Evolutionary conservation across 495 filamentous ascomycete species (phyloP).

Genomic region (Trichoderma erinaceum): DNA sequence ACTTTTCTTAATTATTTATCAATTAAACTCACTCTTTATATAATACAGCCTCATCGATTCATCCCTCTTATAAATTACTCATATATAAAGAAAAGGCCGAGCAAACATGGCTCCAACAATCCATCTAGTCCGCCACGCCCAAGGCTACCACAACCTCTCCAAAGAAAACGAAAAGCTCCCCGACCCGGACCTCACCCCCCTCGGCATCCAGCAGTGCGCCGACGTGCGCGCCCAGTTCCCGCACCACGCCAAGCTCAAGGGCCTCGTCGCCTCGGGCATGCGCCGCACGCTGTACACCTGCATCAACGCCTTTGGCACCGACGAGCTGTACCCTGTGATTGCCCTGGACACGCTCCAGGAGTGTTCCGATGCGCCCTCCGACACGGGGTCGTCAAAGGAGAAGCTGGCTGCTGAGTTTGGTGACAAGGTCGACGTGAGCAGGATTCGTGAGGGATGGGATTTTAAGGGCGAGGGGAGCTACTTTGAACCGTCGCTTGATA

Average conservation of each 20-base stretch:
- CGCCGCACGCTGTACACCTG: constrained; percentile 80
- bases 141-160: constrained; percentile 77
- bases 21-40: neutral
- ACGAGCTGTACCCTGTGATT: constrained; percentile 47
- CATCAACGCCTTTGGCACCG: constrained; percentile 59
- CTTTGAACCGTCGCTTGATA: constrained; percentile 53
- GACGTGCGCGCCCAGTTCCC: constrained; percentile 59
- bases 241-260: constrained; percentile 53
- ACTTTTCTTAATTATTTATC: too few relatives aligned
- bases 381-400: constrained; percentile 58
- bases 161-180: constrained; percentile 62
- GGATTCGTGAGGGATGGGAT: constrained; percentile 63
- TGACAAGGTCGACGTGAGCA: constrained; percentile 54
- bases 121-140: constrained; percentile 51
- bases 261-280: constrained; percentile 77
- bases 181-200: constrained; percentile 72
- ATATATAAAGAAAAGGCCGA: constrained; percentile 30
- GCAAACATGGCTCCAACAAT: constrained; percentile 38
- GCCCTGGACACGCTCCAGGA: constrained; percentile 80
- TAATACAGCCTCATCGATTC: too few relatives aligned
- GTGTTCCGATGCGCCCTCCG: constrained; percentile 67
- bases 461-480: constrained; percentile 49
- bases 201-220: constrained; percentile 70
- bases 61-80: neutral
- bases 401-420: constrained; percentile 55